A percentile compares a stretch with the other conserved stretches of the same genome.
Conservation (phyloP, 345 rosid species). For the Gossypium bickii region DNA sequence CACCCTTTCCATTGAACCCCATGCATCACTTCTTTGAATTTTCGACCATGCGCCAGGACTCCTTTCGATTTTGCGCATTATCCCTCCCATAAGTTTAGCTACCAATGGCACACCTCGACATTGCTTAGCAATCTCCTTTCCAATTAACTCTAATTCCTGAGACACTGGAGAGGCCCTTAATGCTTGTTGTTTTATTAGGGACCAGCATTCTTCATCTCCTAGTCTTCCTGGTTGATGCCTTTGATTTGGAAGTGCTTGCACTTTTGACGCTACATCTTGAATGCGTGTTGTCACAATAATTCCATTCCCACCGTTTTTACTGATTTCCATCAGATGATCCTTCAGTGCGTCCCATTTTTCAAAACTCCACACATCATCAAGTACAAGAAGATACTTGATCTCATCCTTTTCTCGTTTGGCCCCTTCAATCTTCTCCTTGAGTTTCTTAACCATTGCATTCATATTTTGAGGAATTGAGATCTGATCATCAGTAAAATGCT, state of each 20-base stretch:
- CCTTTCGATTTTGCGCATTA: not conserved
- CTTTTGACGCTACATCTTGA: not conserved
- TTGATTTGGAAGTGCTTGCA: not conserved
- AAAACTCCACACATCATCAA: not conserved
- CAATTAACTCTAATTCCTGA: not conserved
- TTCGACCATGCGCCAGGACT: not conserved
- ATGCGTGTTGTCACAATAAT: not conserved
- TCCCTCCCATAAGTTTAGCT: not conserved
- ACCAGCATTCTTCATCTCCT: not conserved
- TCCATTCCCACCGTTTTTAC: not conserved
- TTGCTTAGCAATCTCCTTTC: not conserved
- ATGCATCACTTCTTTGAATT: not conserved
- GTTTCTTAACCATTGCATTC: too few relatives aligned
- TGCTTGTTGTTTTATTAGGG: not conserved
- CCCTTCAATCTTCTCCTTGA: not conserved
- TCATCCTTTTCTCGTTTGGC: not conserved
- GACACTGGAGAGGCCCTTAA: not conserved
- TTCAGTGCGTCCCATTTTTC: not conserved
- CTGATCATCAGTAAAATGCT: too few relatives aligned
- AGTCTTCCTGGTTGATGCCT: not conserved
- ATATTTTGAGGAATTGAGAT: too few relatives aligned
- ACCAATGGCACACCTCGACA: slow-evolving; percentile 22
- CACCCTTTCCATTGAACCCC: not conserved
- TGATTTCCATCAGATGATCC: not conserved
- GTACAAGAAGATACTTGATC: not conserved